Conservation (phyloP, 371 early-diverging fungal genomes). For the Smittium mucronatum region DNA sequence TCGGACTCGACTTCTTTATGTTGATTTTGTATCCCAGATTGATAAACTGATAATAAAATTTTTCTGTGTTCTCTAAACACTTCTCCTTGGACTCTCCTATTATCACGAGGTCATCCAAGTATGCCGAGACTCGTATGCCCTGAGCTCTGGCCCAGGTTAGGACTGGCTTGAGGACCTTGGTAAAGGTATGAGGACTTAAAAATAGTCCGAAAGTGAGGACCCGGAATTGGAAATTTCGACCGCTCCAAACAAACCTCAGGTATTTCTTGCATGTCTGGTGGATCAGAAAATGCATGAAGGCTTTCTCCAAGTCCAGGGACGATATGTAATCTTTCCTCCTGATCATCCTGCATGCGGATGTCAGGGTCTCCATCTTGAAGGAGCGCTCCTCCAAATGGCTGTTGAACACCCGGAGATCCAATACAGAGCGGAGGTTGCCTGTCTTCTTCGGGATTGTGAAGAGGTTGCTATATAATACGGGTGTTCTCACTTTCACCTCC, state of each 20-base stretch:
- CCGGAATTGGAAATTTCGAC: slow-evolving; percentile 34
- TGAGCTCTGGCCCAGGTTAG: slow-evolving; percentile 22
- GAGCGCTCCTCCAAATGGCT: slow-evolving; percentile 20
- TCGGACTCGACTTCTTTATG: slow-evolving; percentile 17
- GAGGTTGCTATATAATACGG: slow-evolving; percentile 1
- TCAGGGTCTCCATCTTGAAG: slow-evolving; percentile 21
- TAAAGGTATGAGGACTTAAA: slow-evolving; percentile 33
- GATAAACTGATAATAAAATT: slow-evolving; percentile 18
- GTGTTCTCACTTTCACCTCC: not conserved
- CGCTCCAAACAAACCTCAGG: slow-evolving; percentile 36
- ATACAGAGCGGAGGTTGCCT: slow-evolving; percentile 16
- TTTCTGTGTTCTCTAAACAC: slow-evolving; percentile 13
- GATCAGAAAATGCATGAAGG: slow-evolving; percentile 30
- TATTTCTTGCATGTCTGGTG: slow-evolving; percentile 21
- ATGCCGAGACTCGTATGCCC: slow-evolving; percentile 26
- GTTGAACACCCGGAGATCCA: slow-evolving; percentile 29
- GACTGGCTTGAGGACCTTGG: slow-evolving; percentile 28
- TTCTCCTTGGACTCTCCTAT: slow-evolving; percentile 9
- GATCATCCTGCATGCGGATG: slow-evolving; percentile 23
- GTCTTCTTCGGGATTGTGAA: slow-evolving; percentile 7
- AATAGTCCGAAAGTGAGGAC: slow-evolving; percentile 35
- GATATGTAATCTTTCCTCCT: slow-evolving; percentile 24
- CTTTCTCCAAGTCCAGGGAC: slow-evolving; percentile 24
- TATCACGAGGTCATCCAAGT: slow-evolving; percentile 30
- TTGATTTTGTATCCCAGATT: slow-evolving; percentile 26